Base-by-base conservation (phyloP, 306 rosid species). In the Trifolium dubium region DNA sequence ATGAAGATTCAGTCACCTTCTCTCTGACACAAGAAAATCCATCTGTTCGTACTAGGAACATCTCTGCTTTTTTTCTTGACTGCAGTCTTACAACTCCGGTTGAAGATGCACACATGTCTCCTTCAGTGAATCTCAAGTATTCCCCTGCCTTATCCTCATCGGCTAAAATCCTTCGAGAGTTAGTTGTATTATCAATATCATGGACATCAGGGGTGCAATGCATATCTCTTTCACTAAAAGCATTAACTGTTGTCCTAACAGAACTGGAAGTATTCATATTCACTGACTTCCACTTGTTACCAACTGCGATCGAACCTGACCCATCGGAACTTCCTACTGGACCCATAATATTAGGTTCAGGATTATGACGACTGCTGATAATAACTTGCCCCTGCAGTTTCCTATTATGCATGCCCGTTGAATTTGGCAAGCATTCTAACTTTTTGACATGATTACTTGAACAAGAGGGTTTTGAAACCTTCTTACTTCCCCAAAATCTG, bases 81-180 rank as follows among this genome's bases (percentile, higher is more conserved):
- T 94, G 99, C 77, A 92, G 83, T 85, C 99, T 94, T 69, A 94
- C 99, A 83, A 94, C 99, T 71, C 99, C 97, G 0, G 97, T 92
- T 79, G 99, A 76, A 78, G 99, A 89, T 58, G 93, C 95, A 74
- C 99, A 94, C 97, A 94, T 94, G 73, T 94, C 78, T 55, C 90
- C 92, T 77, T 82, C 96, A 77, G 88, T 69, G 46, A 84, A 68
- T 63, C 69, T 85, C 77, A 81, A 19, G 66, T 85, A 91, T 75
- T 82, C 90, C 51, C 83, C 64, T 41, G 73, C 67, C 75, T 84
- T 74, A 78, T 81, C 76, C 31, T 62, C 82, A 70, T 83, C 74
- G 65, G 75, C 74, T 62, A 82, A 79, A 72, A 75, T 50, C 69
- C 72, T 80, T 44, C 58, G 74, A 30, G 83, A 77, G 69, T 84